Evolutionary conservation across 108 stramenopile genomes (phyloP).

Genomic region (Conticribra weissflogii): DNA sequence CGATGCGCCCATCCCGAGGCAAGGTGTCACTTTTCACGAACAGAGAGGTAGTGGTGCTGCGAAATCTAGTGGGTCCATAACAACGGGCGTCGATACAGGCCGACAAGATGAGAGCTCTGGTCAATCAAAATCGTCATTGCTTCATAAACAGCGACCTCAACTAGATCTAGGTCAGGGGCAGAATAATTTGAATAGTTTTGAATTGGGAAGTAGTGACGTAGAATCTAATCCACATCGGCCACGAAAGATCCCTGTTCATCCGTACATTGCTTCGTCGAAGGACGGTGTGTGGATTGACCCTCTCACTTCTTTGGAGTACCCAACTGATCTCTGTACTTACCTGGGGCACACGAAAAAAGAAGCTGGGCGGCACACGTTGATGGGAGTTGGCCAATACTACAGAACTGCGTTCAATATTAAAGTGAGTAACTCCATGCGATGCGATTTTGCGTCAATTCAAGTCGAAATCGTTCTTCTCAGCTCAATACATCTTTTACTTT

Average conservation of each 20-base stretch:
- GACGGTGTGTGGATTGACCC: conserved; percentile 80
- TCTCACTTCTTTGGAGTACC: conserved; percentile 70
- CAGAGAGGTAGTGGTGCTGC: not conserved
- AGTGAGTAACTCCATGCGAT: conserved; percentile 37
- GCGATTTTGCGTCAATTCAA: no score
- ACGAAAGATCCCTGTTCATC: conserved; percentile 70
- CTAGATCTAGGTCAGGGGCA: not conserved
- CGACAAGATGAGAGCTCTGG: not conserved
- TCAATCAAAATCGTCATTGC: conserved; percentile 15
- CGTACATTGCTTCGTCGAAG: conserved; percentile 72
- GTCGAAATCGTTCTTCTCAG: no score
- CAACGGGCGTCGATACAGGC: not conserved
- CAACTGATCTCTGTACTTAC: conserved; percentile 73
- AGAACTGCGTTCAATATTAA: conserved; percentile 82
- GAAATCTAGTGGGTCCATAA: conserved; percentile 4
- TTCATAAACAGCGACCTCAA: conserved; percentile 10
- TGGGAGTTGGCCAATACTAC: conserved; percentile 85
- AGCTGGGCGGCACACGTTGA: conserved; percentile 78
- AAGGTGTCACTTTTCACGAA: conserved; percentile 22
- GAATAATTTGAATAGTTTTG: conserved; percentile 1
- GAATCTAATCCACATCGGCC: conserved; percentile 31
- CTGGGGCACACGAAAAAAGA: conserved; percentile 75
- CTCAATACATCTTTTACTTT: no score
- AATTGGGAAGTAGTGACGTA: conserved; percentile 1
- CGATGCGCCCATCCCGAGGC: conserved; percentile 22